A percentile compares a stretch with the other conserved stretches of the same genome.
phyloP scores from a whole-genome alignment of 768 basidiomycete species.

The Trametes meyenii region DNA sequence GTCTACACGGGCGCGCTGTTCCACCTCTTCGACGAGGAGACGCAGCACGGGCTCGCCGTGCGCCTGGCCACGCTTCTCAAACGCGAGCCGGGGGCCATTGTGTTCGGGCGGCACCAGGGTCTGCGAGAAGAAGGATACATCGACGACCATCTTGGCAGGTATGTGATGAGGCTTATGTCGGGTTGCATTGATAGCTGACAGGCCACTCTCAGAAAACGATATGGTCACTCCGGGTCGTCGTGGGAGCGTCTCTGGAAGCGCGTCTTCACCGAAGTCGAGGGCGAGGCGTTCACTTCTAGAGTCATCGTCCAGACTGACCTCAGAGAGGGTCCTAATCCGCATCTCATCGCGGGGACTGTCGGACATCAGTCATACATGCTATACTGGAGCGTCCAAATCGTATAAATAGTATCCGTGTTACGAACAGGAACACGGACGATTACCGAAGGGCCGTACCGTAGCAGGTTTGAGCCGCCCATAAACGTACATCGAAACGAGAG shows the following conservation, averaged over 20 bases:
- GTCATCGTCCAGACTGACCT: slow-evolving; percentile 29
- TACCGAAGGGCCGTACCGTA: no score
- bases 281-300: slow-evolving; percentile 26
- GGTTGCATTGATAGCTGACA: background rate
- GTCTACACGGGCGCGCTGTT: slow-evolving; percentile 40
- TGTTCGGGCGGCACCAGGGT: slow-evolving; percentile 40
- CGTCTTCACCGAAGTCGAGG: slow-evolving; percentile 31
- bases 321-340: slow-evolving; percentile 12
- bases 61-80: slow-evolving; percentile 33
- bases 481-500: no score
- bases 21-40: slow-evolving; percentile 39
- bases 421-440: no score
- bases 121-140: slow-evolving; percentile 30
- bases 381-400: slow-evolving; percentile 33
- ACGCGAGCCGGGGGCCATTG: slow-evolving; percentile 27
- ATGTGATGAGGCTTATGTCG: background rate
- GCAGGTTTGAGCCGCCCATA: no score
- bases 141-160: slow-evolving; percentile 34
- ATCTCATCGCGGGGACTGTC: slow-evolving; percentile 3
- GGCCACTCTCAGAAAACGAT: slow-evolving; percentile 26
- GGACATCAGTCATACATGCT: slow-evolving; percentile 24
- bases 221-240: slow-evolving; percentile 35
- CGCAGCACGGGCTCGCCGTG: slow-evolving; percentile 36
- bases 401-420: slow-evolving; percentile 18
- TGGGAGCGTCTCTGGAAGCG: slow-evolving; percentile 36